Base-by-base conservation (phyloP, 306 rosid genomes). In the Castanopsis chinensis region DNA sequence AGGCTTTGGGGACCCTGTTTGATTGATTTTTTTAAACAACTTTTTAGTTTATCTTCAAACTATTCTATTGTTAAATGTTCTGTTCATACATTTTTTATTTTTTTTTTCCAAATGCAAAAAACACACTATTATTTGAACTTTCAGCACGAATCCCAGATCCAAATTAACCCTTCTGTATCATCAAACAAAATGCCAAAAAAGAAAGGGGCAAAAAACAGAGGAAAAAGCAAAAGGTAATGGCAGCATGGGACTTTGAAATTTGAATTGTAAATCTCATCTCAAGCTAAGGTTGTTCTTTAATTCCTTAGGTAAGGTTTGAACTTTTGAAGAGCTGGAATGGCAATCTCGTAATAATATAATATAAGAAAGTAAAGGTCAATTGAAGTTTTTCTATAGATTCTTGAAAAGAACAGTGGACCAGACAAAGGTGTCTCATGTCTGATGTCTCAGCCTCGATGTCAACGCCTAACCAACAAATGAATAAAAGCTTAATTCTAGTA, bases 401-500 rank as follows among this genome's bases (percentile, higher is more conserved):
- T 59, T 28, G 32, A 11, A 23, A 59, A 14, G 30, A 59, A 11
- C 33, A 4, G 5, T 27, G 15, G 30, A 58, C 30, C 64, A 19
- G 32, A 20, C 63, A 59, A 59, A 59, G 18, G 65, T 59, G 65
- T 59, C 65, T 59, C 65, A 41, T 8, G 43, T 35, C 8, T 35
- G 11, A 58, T 21, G 43, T 69, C 65, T 5, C 21, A 19, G 54
- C 51, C 58, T 76, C 81, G 82, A 35, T 45, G 84, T 76, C 79
- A 76, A 72, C 79, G 74, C 17, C 76, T 49, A 72, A 32, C 49
- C 7, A 41, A 41, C 45, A 41, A 41, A 41, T 41, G 12, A 37
- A 37, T 37, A 49, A 49, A 43, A 43, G 51, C 51, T 43, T 43
- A 43, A 13, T 43, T 43, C 51, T 43, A 43, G 5, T 33, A 5